Evolutionary conservation across 495 filamentous ascomycete species (phyloP).

Genomic region (Cercophora sp.): DNA sequence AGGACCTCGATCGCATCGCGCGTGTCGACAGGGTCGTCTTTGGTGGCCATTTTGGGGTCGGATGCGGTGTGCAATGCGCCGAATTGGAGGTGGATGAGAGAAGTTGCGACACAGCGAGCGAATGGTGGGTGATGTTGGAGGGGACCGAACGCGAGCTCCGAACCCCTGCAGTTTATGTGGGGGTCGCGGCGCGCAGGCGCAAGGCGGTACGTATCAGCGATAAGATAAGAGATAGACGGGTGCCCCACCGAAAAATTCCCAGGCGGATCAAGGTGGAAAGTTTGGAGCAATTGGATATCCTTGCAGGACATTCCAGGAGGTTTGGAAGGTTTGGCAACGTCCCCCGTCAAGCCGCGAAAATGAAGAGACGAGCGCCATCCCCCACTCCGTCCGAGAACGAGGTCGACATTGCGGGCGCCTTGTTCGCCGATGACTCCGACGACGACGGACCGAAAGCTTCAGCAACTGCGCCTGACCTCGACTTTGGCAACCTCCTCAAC

Average conservation of each 20-base stretch:
- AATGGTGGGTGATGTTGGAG: no score
- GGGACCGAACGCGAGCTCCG: no score
- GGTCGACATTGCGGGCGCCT: slow-evolving; percentile 77
- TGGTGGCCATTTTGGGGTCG: slow-evolving; percentile 16
- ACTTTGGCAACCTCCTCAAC: slow-evolving; percentile 39
- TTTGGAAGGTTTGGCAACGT: no score
- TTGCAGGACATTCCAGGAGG: neutral
- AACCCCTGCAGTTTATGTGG: neutral
- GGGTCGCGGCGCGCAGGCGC: neutral
- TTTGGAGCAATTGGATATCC: no score
- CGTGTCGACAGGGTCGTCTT: slow-evolving; percentile 27
- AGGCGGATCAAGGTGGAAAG: no score
- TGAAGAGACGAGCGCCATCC: slow-evolving; percentile 54
- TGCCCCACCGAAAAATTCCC: slow-evolving; percentile 25
- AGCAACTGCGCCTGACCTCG: slow-evolving; percentile 29
- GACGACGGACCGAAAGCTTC: slow-evolving; percentile 22
- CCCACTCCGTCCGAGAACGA: slow-evolving; percentile 85
- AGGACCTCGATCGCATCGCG: slow-evolving; percentile 75
- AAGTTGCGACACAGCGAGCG: no score
- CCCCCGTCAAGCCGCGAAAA: slow-evolving; percentile 17
- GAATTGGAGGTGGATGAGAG: neutral
- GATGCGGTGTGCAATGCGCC: neutral
- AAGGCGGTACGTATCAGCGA: slow-evolving; percentile 11
- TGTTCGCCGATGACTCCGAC: slow-evolving; percentile 57
- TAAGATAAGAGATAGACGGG: slow-evolving; percentile 13